These are phyloP conservation scores for Sugiyamaella americana DNA, from an alignment of 805 yeast genomes.

Conservation along the genomic window DNA sequence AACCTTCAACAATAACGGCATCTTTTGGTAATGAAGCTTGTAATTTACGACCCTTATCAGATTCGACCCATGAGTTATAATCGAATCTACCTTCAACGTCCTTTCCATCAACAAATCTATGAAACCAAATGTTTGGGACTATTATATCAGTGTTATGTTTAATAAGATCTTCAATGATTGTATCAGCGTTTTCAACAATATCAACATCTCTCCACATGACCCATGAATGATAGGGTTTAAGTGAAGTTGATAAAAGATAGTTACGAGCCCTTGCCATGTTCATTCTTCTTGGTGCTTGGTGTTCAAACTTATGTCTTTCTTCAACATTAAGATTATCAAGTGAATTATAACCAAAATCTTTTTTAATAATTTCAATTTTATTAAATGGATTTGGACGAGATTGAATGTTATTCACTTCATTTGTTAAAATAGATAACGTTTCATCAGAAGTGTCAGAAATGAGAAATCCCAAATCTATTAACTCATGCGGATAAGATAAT, in stretches of 20 bases:
- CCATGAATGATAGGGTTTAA: slow-evolving; percentile 81
- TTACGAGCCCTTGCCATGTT: slow-evolving; percentile 84
- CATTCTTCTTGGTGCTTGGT: slow-evolving; percentile 84
- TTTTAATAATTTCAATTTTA: slow-evolving; percentile 79
- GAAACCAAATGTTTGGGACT: slow-evolving; percentile 79
- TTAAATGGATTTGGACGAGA: slow-evolving; percentile 57
- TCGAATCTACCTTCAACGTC: slow-evolving; percentile 26
- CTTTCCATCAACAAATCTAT: slow-evolving; percentile 21
- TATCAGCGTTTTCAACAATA: slow-evolving; percentile 72
- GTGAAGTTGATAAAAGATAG: slow-evolving; percentile 73
- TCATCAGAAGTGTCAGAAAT: slow-evolving; percentile 76
- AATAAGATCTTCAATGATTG: slow-evolving; percentile 79
- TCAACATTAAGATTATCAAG: slow-evolving; percentile 71
- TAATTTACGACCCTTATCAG: slow-evolving; percentile 63
- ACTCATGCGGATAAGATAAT: slow-evolving; percentile 72
- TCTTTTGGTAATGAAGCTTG: slow-evolving; percentile 64
- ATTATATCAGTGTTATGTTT: slow-evolving; percentile 79
- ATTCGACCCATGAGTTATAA: slow-evolving; percentile 42
- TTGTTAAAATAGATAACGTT: slow-evolving; percentile 64
- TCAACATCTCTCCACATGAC: slow-evolving; percentile 92
- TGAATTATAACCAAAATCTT: slow-evolving; percentile 73
- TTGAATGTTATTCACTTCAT: slow-evolving; percentile 66
- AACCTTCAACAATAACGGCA: slow-evolving; percentile 83
- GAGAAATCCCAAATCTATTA: slow-evolving; percentile 67
- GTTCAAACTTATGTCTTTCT: slow-evolving; percentile 82